Evolutionary conservation across 1,139 yeast genomes (phyloP).

Genomic region (Lodderomyces beijingensis): DNA sequence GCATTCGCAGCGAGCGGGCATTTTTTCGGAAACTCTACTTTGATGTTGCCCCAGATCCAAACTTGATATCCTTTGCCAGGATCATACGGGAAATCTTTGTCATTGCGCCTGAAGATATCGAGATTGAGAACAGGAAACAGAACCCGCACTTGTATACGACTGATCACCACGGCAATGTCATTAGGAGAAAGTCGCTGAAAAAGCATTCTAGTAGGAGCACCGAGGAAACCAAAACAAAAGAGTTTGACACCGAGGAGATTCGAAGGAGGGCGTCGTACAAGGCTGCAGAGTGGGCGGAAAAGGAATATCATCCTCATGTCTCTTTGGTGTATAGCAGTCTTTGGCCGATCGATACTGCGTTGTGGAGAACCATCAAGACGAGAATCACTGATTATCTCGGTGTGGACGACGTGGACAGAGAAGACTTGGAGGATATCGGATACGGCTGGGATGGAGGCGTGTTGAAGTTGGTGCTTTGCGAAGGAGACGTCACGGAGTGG

Average conservation of each 20-base stretch:
- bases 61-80: constrained; percentile 60
- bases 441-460: constrained; percentile 65
- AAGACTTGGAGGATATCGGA: constrained; percentile 31
- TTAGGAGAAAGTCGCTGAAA: constrained; percentile 24
- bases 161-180: constrained; percentile 28
- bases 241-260: constrained; percentile 24
- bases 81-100: constrained; percentile 70
- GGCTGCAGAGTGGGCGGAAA: constrained; percentile 52
- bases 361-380: constrained; percentile 63
- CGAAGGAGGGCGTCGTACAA: constrained; percentile 29
- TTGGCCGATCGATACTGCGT: constrained; percentile 67
- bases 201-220: constrained; percentile 11
- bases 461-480: constrained; percentile 65
- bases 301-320: constrained; percentile 68
- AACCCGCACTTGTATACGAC: constrained; percentile 41
- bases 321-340: constrained; percentile 67
- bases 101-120: constrained; percentile 35
- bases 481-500: constrained; percentile 76
- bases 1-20: constrained; percentile 36
- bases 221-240: constrained; percentile 13
- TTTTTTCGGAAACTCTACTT: constrained; percentile 65
- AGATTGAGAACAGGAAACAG: constrained; percentile 29
- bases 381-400: constrained; percentile 67
- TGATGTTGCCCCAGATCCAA: constrained; percentile 51
- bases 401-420: constrained; percentile 41